Conservation (phyloP, 352 stramenopile genomes). For the Phytophthora macrochlamydospora region DNA sequence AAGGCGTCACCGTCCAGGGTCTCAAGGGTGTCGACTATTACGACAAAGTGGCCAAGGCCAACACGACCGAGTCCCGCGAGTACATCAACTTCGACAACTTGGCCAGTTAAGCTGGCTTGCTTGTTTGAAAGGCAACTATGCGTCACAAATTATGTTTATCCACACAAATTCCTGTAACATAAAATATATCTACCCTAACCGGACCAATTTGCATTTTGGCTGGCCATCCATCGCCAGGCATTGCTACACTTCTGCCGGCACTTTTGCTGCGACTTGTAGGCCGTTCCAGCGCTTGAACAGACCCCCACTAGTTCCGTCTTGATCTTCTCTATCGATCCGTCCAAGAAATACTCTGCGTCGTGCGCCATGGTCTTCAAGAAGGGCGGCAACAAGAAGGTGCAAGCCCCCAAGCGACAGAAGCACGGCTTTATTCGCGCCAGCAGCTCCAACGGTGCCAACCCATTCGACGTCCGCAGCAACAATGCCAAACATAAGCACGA, state of each 20-base stretch:
- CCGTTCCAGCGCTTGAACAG: background rate
- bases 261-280: background rate
- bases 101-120: no score
- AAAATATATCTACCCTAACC: no score
- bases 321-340: background rate
- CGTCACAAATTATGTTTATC: no score
- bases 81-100: no score
- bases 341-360: no score
- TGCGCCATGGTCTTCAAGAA: constrained; percentile 52
- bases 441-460: constrained; percentile 63
- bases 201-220: background rate
- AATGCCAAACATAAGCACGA: constrained; percentile 86
- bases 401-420: constrained; percentile 23
- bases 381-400: constrained; percentile 46
- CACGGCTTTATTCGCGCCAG: constrained; percentile 22
- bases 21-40: no score
- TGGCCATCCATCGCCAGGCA: constrained; percentile 2
- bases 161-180: no score
- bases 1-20: no score
- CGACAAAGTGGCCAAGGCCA: no score
- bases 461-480: constrained; percentile 91
- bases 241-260: background rate
- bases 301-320: background rate
- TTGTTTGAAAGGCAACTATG: no score
- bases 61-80: no score